These are phyloP conservation scores for Neurospora hispaniola DNA, from an alignment of 495 filamentous ascomycete genomes.

Conservation along the genomic window DNA sequence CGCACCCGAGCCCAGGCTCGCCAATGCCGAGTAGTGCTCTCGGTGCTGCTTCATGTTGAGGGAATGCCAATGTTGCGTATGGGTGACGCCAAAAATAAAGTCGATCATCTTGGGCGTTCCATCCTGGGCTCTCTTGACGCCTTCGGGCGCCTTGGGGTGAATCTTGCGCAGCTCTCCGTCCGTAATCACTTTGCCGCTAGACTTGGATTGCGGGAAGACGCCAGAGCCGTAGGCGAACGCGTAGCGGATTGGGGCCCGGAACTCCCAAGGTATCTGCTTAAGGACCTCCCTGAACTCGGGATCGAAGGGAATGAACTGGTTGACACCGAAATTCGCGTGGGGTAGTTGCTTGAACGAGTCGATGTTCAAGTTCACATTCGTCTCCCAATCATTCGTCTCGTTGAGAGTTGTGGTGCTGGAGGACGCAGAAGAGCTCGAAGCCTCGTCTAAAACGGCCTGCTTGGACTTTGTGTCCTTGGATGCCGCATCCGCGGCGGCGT, in stretches of 20 bases:
- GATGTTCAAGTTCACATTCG: constrained; percentile 63
- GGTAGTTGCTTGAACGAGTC: constrained; percentile 78
- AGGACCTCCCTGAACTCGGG: constrained; percentile 87
- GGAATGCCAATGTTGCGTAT: constrained; percentile 94
- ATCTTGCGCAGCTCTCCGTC: constrained; percentile 45
- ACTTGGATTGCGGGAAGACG: constrained; percentile 72
- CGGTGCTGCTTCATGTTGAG: constrained; percentile 81
- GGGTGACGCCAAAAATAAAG: constrained; percentile 91
- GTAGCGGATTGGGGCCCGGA: constrained; percentile 86
- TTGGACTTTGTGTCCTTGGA: constrained; percentile 16
- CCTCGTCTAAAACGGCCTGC: constrained; percentile 16
- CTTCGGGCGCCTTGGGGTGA: constrained; percentile 67
- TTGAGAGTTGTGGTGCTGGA: constrained; percentile 19
- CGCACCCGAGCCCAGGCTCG: constrained; percentile 72
- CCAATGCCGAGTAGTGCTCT: constrained; percentile 82
- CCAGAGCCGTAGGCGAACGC: constrained; percentile 96
- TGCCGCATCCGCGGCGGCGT: constrained; percentile 11
- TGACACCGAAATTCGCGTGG: constrained; percentile 80
- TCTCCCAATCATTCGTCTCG: constrained; percentile 56
- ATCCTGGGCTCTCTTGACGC: constrained; percentile 70
- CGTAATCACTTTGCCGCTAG: constrained; percentile 31
- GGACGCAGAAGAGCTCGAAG: constrained; percentile 15
- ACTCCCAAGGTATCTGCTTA: constrained; percentile 82
- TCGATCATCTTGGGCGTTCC: constrained; percentile 93
- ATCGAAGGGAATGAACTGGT: constrained; percentile 91